Conservation (phyloP, 2,329 filamentous ascomycete genomes). For the Pseudogymnoascus sp. region DNA sequence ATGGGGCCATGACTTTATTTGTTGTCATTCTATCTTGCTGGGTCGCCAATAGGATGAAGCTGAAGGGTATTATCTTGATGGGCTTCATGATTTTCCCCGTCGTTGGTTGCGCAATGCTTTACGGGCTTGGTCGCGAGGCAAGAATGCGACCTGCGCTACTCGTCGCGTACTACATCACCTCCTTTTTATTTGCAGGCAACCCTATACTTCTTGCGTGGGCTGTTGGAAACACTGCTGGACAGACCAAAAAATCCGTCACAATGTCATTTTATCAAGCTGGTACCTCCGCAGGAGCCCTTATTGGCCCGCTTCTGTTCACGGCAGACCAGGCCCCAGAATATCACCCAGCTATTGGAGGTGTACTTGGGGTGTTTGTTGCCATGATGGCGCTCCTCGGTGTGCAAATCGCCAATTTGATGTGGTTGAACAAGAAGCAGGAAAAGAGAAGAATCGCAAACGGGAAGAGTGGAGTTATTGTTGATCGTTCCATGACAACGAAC, state of each 20-base stretch:
- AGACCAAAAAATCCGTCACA: conserved; percentile 57
- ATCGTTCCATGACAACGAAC: conserved; percentile 48
- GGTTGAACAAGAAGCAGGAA: conserved; percentile 50
- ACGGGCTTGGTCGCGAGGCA: conserved; percentile 41
- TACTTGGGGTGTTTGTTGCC: conserved; percentile 46
- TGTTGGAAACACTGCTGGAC: conserved; percentile 59
- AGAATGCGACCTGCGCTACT: conserved; percentile 42
- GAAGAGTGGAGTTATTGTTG: conserved; percentile 51
- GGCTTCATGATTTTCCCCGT: conserved; percentile 51
- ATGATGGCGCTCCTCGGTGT: conserved; percentile 44
- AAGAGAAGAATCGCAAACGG: conserved; percentile 48
- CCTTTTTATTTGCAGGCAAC: conserved; percentile 58
- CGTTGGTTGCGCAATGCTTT: conserved; percentile 49
- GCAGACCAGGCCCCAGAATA: conserved; percentile 51
- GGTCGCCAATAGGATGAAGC: conserved; percentile 45
- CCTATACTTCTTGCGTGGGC: conserved; percentile 62
- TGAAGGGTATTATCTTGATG: conserved; percentile 50
- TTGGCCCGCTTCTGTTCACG: conserved; percentile 57
- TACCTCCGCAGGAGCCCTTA: conserved; percentile 55
- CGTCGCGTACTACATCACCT: conserved; percentile 56
- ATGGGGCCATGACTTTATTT: conserved; percentile 46
- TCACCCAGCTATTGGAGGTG: conserved; percentile 46
- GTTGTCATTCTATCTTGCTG: conserved; percentile 52
- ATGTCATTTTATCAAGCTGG: conserved; percentile 59
- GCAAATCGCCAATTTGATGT: conserved; percentile 46